phyloP scores from a whole-genome alignment of 2,329 filamentous ascomycete genomes.

The Hyphodiscus sp. region DNA sequence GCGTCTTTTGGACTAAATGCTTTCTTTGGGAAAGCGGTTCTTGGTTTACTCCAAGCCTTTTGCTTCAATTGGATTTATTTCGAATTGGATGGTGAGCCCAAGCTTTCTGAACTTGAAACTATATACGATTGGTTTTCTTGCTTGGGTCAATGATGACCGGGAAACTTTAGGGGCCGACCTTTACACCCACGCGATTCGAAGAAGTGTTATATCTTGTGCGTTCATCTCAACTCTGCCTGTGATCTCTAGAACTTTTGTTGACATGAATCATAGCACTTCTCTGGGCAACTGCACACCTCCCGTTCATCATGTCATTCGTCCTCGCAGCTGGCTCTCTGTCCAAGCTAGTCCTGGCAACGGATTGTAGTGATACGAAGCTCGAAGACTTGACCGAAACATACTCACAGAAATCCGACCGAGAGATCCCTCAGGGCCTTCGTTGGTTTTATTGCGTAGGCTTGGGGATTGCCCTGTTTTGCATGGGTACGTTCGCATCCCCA shows the following conservation, averaged over 20 bases:
- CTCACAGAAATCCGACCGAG: slow-evolving; percentile 39
- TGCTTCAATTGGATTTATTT: slow-evolving; percentile 59
- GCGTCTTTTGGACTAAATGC: slow-evolving; percentile 46
- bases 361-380: slow-evolving; percentile 41
- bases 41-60: slow-evolving; percentile 52
- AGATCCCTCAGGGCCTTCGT: slow-evolving; percentile 47
- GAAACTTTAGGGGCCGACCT: slow-evolving; percentile 36
- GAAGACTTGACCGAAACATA: slow-evolving; percentile 46
- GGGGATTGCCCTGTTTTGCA: slow-evolving; percentile 46
- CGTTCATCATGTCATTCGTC: slow-evolving; percentile 58
- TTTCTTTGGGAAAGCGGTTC: slow-evolving; percentile 55
- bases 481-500: slow-evolving; percentile 31
- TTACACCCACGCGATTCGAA: slow-evolving; percentile 53
- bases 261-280: slow-evolving; percentile 35
- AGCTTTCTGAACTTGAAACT: no score
- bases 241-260: neutral
- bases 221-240: neutral
- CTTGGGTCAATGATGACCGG: neutral
- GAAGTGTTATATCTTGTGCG: slow-evolving; percentile 39
- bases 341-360: slow-evolving; percentile 51
- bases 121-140: neutral
- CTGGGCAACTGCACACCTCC: slow-evolving; percentile 52
- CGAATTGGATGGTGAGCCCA: slow-evolving; percentile 44
- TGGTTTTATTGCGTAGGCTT: slow-evolving; percentile 62
- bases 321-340: slow-evolving; percentile 52